Conservation (phyloP, 306 rosid species). For the Gastrolobium bilobum region DNA sequence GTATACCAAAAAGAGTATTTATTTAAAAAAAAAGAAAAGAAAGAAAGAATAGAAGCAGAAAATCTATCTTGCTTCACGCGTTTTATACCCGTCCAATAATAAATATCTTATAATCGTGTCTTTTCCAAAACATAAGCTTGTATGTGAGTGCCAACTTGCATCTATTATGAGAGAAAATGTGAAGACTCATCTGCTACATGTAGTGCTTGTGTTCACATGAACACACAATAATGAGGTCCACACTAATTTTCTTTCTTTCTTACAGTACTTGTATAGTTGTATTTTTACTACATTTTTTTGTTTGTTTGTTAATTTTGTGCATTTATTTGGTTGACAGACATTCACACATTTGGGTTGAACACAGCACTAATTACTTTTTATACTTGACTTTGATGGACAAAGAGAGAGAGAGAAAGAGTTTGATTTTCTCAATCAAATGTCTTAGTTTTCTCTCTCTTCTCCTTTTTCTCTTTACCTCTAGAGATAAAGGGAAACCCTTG, state of each 20-base stretch:
- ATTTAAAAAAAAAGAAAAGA: not conserved
- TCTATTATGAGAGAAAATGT: not conserved
- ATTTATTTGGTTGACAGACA: slow-evolving; percentile 26
- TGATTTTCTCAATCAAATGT: slow-evolving; percentile 30
- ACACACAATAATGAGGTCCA: not conserved
- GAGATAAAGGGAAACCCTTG: slow-evolving; percentile 46
- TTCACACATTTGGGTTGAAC: slow-evolving; percentile 14
- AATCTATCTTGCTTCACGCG: not conserved
- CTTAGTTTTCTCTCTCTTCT: not conserved
- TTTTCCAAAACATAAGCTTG: slow-evolving; percentile 24
- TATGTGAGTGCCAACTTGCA: slow-evolving; percentile 44
- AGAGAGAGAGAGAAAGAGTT: not conserved
- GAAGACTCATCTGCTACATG: not conserved
- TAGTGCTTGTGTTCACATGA: slow-evolving; percentile 1
- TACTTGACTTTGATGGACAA: not conserved
- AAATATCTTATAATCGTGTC: not conserved
- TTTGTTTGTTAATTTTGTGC: not conserved
- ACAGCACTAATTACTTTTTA: not conserved
- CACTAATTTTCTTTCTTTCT: slow-evolving; percentile 1
- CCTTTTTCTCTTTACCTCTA: slow-evolving; percentile 28
- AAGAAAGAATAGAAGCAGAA: not conserved
- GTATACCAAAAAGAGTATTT: no score
- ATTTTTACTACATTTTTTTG: not conserved
- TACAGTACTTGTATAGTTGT: not conserved
- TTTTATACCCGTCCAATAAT: not conserved